These are phyloP conservation scores for Juglanconis sp. DNA, from an alignment of 2,329 filamentous ascomycete species.

Conservation along the genomic window DNA sequence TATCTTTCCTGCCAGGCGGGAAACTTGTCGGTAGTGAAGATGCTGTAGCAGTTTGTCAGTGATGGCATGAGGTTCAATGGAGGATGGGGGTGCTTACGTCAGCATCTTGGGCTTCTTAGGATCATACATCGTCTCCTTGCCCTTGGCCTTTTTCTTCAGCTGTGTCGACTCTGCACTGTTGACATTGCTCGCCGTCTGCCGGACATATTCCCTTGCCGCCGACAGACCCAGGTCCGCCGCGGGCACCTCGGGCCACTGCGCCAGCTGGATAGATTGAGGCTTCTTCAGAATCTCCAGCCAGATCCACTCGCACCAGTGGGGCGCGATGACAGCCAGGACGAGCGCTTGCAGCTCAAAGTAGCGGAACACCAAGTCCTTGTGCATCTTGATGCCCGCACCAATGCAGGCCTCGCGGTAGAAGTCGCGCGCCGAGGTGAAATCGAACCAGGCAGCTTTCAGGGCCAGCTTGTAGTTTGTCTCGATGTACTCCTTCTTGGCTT, in stretches of 20 bases:
- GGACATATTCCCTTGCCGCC: conserved; percentile 71
- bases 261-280: conserved; percentile 72
- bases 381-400: conserved; percentile 79
- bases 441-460: conserved; percentile 84
- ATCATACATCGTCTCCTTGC: conserved; percentile 81
- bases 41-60: conserved; percentile 27
- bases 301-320: conserved; percentile 92
- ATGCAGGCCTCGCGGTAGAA: conserved; percentile 83
- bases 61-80: not conserved
- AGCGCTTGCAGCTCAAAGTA: conserved; percentile 87
- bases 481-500: conserved; percentile 75
- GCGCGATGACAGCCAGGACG: conserved; percentile 77
- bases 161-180: conserved; percentile 80
- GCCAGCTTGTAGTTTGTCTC: conserved; percentile 80
- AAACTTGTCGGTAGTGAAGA: conserved; percentile 77
- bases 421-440: conserved; percentile 84
- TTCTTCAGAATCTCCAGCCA: conserved; percentile 89
- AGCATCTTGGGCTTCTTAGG: conserved; percentile 90
- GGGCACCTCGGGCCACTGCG: conserved; percentile 69
- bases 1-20: conserved; percentile 91
- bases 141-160: conserved; percentile 88
- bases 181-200: conserved; percentile 69
- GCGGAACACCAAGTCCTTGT: conserved; percentile 71
- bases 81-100: conserved; percentile 36
- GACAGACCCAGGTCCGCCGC: conserved; percentile 64